A percentile compares a stretch with the other conserved stretches of the same genome.
Conservation (phyloP, 148 eudicot species). For the Polygonum aviculare region DNA sequence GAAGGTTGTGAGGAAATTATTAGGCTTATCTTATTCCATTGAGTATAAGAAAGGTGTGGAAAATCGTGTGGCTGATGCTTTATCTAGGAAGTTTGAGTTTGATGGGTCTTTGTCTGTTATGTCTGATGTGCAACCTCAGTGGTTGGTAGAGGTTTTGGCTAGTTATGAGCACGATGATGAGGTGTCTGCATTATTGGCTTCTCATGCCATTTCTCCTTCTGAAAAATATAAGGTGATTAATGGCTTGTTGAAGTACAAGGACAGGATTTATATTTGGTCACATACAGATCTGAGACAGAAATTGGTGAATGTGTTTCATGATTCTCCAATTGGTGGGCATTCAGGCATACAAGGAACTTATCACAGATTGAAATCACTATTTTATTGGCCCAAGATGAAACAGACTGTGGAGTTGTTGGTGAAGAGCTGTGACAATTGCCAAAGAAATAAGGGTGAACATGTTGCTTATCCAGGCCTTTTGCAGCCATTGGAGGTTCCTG, state of each 20-base stretch:
- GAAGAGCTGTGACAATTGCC: background rate
- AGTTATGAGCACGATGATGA: background rate
- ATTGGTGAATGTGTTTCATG: background rate
- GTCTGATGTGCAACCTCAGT: background rate
- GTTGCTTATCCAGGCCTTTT: background rate
- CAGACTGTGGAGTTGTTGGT: background rate
- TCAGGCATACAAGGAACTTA: background rate
- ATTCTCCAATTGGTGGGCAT: background rate
- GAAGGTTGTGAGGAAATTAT: background rate
- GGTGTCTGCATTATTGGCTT: too few relatives aligned
- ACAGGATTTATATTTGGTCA: background rate
- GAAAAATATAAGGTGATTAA: background rate
- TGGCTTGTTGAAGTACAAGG: background rate
- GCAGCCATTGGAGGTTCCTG: background rate
- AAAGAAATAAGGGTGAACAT: background rate
- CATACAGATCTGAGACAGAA: background rate
- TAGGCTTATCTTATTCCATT: background rate
- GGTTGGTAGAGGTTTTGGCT: background rate
- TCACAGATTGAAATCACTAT: background rate
- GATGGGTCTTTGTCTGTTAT: background rate
- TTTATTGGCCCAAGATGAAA: background rate
- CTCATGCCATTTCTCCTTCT: background rate
- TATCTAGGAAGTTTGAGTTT: background rate
- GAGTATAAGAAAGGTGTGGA: background rate
- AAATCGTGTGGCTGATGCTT: background rate